Evolutionary conservation across 202 grass and related monocot genomes (phyloP).

Genomic region (Dendrocalamus latiflorus): DNA sequence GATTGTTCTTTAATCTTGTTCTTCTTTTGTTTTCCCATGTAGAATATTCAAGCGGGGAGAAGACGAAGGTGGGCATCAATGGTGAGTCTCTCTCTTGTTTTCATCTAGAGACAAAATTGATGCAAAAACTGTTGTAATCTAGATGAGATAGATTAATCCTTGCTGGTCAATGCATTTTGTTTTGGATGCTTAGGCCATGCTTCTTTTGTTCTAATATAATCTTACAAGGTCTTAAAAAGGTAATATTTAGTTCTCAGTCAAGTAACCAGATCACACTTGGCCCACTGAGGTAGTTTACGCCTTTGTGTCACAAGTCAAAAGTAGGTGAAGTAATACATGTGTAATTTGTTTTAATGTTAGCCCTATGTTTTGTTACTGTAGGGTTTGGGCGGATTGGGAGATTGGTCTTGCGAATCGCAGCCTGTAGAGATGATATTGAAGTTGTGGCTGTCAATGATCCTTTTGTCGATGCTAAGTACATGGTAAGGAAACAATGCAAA

Average conservation of each 20-base stretch:
- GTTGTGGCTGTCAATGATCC: no score
- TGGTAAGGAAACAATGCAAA: slow-evolving; percentile 32
- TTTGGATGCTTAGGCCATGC: not conserved
- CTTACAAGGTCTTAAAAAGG: not conserved
- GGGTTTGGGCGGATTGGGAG: slow-evolving; percentile 97
- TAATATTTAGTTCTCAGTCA: not conserved
- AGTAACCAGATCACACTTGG: not conserved
- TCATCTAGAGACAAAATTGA: not conserved
- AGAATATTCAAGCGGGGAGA: slow-evolving; percentile 70
- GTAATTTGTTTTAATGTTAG: not conserved
- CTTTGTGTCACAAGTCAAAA: not conserved
- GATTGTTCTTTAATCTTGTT: not conserved
- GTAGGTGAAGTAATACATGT: no score
- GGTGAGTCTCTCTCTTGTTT: slow-evolving; percentile 47
- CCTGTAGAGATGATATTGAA: no score
- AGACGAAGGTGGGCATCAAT: slow-evolving; percentile 86
- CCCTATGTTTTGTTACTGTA: slow-evolving; percentile 29
- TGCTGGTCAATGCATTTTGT: not conserved
- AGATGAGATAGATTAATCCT: not conserved
- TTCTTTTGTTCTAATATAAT: not conserved
- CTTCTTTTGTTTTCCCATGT: slow-evolving; percentile 26
- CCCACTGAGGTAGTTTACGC: not conserved
- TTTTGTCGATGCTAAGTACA: slow-evolving; percentile 96
- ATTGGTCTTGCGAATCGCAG: slow-evolving; percentile 85
- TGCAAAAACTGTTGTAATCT: not conserved